Evolutionary conservation across 441 rosid species (phyloP).

Genomic region (Sinapis alba): DNA sequence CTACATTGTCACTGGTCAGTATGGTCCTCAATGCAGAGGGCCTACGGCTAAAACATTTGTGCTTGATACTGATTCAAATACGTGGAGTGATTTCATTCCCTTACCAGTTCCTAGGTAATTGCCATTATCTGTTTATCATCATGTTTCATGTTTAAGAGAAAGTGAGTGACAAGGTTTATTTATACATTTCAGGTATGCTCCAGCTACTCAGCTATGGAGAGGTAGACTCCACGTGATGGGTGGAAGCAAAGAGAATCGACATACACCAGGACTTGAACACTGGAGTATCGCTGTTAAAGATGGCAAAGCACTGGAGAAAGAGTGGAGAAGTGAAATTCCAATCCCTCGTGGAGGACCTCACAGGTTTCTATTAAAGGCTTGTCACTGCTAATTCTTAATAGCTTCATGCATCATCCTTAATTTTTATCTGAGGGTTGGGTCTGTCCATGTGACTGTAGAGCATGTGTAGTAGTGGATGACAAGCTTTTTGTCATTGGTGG

Average conservation of each 20-base stretch:
- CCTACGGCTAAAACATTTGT: neutral
- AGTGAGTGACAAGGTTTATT: neutral
- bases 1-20: neutral
- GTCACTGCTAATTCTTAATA: too few relatives aligned
- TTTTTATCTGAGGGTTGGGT: neutral
- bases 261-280: conserved; percentile 84
- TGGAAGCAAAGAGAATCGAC: conserved; percentile 90
- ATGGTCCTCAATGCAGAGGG: neutral
- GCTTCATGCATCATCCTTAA: neutral
- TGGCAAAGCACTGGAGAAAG: conserved; percentile 72
- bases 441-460: conserved; percentile 40
- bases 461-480: conserved; percentile 74
- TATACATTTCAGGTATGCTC: conserved; percentile 69
- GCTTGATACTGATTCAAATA: neutral
- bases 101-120: conserved; percentile 1
- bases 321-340: conserved; percentile 83
- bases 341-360: conserved; percentile 97
- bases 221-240: conserved; percentile 98
- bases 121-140: neutral
- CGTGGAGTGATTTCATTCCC: neutral
- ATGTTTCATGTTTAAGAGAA: conserved; percentile 7
- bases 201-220: conserved; percentile 91
- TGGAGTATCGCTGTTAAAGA: conserved; percentile 91
- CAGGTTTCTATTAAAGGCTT: conserved; percentile 47
- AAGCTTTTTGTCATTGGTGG: conserved; percentile 75